Percentiles rank a stretch among this genome's conserved stretches.
These are phyloP conservation scores for Monosporascus sp. DNA, from an alignment of 2,329 filamentous ascomycete species.

Conservation along the genomic window DNA sequence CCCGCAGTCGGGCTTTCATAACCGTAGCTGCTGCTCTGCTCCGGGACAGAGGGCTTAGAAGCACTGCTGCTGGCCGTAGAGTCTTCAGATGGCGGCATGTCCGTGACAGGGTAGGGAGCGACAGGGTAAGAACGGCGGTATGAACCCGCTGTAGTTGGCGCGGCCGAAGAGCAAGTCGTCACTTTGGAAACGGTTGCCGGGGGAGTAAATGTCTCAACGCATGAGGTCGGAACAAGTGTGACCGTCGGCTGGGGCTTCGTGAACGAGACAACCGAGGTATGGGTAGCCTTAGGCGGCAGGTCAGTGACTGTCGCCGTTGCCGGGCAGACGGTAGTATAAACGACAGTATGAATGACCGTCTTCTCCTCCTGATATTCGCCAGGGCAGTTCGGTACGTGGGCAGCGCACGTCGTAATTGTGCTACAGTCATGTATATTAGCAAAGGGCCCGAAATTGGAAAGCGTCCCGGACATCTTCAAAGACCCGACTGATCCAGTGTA, in stretches of 20 bases:
- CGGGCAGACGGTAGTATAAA: conserved; percentile 27
- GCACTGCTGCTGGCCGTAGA: too few relatives aligned
- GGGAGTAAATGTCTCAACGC: conserved; percentile 21
- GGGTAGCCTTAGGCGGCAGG: conserved; percentile 11
- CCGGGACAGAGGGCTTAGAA: too few relatives aligned
- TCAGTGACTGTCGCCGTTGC: conserved; percentile 17
- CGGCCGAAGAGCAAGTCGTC: too few relatives aligned
- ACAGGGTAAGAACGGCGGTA: neutral
- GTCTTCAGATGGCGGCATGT: too few relatives aligned
- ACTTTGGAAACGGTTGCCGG: conserved; percentile 9
- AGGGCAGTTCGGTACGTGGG: conserved; percentile 35
- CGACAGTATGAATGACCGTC: conserved; percentile 27
- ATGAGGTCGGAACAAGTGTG: conserved; percentile 21
- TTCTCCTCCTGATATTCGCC: conserved; percentile 29
- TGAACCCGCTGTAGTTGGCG: neutral
- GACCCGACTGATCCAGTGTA: too few relatives aligned
- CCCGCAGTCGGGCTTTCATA: too few relatives aligned
- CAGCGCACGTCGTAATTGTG: conserved; percentile 32
- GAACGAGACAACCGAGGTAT: conserved; percentile 9
- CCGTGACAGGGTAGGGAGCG: too few relatives aligned
- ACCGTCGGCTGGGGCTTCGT: conserved; percentile 18
- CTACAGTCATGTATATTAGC: too few relatives aligned
- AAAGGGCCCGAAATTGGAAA: too few relatives aligned
- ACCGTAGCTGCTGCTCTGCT: too few relatives aligned
- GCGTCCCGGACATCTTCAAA: too few relatives aligned